Evolutionary conservation across 2,329 filamentous ascomycete species (phyloP), one percentile per base, ranked within the genome.

Genomic region (Epichloe glyceriae): DNA sequence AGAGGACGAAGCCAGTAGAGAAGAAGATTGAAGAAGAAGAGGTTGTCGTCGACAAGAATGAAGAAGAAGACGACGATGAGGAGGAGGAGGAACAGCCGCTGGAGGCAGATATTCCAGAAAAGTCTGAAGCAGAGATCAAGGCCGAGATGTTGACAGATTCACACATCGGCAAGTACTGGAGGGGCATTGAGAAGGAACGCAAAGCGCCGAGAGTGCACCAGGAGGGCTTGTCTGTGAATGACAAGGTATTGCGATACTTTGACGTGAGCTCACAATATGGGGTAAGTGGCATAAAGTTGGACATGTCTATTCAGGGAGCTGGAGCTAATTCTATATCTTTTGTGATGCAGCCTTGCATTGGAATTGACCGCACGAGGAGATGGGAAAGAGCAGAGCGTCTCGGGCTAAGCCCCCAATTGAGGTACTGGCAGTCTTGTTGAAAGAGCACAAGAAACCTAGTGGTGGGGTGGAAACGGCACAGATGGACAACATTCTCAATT

Each of bases 221-320:
- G 68, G 68, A 83, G 59, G 83, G 75, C 2, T 63, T 97, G 58
- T 76, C 73, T 11, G 57, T 86, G 44, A 75, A 85, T 51, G 90
- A 97, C 74, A 95, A 91, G 73, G 81, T 97, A 26, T 68, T 97
- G 60, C 75, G 91, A 55, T 87, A 95, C 64, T 98, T 93, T 68
- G 93, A 98, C 65, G 85, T 95, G 57, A 93, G 84, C 62, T 87
- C 79, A 53, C 87, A 95, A 61, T 98, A 87, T 65, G 93, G 93
- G 51, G 89, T 95, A 80, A 72, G 86, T 81, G 14, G 46, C 35
- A 19, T 38, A 2, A 22, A 26, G 11, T 20, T 15, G 7, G n/a
- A 20, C 11, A 6, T 14, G 5, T 22, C 17, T 42, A 8, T 35
- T 37, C 47, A 49, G 26, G 45, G 49, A 57, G 54, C 17, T 40